These are phyloP conservation scores for Glonium stellatum DNA, from an alignment of 495 filamentous ascomycete genomes.

Conservation along the genomic window DNA sequence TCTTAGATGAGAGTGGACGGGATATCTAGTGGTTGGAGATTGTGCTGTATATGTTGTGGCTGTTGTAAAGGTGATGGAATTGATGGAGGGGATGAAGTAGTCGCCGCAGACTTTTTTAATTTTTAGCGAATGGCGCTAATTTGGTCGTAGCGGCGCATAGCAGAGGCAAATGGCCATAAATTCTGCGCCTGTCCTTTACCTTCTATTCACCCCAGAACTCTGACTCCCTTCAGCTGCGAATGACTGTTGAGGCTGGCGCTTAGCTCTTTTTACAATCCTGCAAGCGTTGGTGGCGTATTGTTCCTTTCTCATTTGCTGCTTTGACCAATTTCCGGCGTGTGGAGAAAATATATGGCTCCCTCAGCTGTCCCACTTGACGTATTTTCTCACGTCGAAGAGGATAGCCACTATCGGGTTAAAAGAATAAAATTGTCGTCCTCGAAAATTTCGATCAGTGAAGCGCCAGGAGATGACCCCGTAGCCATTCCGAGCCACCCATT, in stretches of 20 bases:
- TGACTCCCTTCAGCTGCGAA: too few species aligned
- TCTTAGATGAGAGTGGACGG: conserved; percentile 33
- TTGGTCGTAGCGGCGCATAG: not conserved
- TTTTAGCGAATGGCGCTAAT: conserved; percentile 13
- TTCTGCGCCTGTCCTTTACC: too few species aligned
- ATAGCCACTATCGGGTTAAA: conserved; percentile 24
- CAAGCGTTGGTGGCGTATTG: not conserved
- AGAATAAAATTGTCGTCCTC: conserved; percentile 23
- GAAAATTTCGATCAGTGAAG: conserved; percentile 9
- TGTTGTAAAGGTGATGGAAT: conserved; percentile 13
- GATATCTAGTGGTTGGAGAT: conserved; percentile 28
- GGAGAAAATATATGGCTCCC: not conserved
- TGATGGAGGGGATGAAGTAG: conserved; percentile 5
- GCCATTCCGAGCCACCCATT: conserved; percentile 72
- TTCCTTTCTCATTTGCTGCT: conserved; percentile 1
- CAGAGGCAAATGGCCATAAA: not conserved
- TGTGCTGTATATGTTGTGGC: conserved; percentile 16
- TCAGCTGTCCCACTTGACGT: conserved; percentile 1
- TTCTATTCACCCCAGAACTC: too few species aligned
- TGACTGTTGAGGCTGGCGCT: too few species aligned
- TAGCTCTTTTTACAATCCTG: too few species aligned
- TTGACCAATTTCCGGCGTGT: not conserved
- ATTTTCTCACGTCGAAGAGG: not conserved
- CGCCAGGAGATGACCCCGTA: conserved; percentile 30
- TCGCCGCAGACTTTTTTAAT: conserved; percentile 9